phyloP scores from a whole-genome alignment of 1,284 basidiomycete genomes.

The Rhodotorula sp. region DNA sequence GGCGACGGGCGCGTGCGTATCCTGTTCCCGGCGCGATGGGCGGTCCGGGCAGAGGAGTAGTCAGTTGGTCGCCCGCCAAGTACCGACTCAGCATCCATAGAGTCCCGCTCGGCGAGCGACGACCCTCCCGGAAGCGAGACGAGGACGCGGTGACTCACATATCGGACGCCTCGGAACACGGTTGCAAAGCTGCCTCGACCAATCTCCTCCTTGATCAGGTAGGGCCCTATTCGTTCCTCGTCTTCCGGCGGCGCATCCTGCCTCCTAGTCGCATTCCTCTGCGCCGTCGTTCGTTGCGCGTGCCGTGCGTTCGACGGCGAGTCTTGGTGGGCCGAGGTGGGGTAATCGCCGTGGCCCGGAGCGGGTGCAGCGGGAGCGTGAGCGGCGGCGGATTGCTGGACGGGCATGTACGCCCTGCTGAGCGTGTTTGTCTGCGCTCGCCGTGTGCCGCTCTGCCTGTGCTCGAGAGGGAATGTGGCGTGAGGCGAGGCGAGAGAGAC shows the following conservation, averaged over 20 bases:
- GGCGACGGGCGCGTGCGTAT: slow-evolving; percentile 65
- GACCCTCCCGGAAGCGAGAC: neutral
- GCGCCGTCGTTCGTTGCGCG: neutral
- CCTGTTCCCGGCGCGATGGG: slow-evolving; percentile 4
- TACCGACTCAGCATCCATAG: no score
- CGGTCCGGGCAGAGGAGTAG: neutral
- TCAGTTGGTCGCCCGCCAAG: neutral
- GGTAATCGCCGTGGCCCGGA: neutral
- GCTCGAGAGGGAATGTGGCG: neutral
- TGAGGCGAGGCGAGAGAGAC: neutral
- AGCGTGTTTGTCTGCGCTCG: neutral
- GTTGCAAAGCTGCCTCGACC: slow-evolving; percentile 87
- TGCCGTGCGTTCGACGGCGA: neutral
- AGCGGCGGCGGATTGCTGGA: neutral
- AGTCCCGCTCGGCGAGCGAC: neutral
- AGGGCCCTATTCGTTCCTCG: slow-evolving; percentile 53
- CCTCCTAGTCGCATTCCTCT: neutral
- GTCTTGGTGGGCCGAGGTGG: slow-evolving; percentile 2
- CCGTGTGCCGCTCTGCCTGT: neutral
- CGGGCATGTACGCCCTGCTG: slow-evolving; percentile 7
- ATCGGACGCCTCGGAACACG: slow-evolving; percentile 89
- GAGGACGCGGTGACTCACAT: slow-evolving; percentile 54
- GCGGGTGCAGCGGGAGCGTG: neutral
- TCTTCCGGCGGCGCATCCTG: slow-evolving; percentile 16
- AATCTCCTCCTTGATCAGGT: slow-evolving; percentile 57